Evolutionary conservation across 2,329 filamentous ascomycete species (phyloP).

Genomic region (Taxawa tesnikishii): DNA sequence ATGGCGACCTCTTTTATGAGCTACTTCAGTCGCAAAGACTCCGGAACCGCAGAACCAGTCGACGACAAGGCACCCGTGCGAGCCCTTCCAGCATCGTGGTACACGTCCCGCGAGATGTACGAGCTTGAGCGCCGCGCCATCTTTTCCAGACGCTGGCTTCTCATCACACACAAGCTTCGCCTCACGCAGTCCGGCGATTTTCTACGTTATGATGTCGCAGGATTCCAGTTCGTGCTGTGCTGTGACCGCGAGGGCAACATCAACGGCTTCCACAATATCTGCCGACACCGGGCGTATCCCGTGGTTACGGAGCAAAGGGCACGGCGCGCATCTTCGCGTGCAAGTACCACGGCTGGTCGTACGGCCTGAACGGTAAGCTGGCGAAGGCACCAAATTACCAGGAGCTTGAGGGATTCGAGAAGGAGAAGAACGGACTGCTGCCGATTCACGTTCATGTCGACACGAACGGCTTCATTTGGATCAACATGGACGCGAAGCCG

Average conservation of each 20-base stretch:
- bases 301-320: slow-evolving; percentile 41
- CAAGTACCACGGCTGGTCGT: slow-evolving; percentile 53
- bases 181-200: slow-evolving; percentile 43
- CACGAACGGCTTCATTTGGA: slow-evolving; percentile 43
- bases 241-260: slow-evolving; percentile 39
- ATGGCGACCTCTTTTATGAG: slow-evolving; percentile 6
- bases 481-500: slow-evolving; percentile 39
- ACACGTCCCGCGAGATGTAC: slow-evolving; percentile 40
- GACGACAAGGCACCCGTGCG: slow-evolving; percentile 20
- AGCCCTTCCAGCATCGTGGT: slow-evolving; percentile 41
- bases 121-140: slow-evolving; percentile 45
- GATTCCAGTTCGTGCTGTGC: slow-evolving; percentile 43
- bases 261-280: slow-evolving; percentile 51
- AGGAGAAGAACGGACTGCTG: slow-evolving; percentile 43
- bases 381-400: slow-evolving; percentile 50
- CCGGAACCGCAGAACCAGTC: slow-evolving; percentile 2
- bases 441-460: slow-evolving; percentile 43
- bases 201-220: slow-evolving; percentile 42
- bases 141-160: slow-evolving; percentile 45
- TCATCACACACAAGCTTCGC: slow-evolving; percentile 41
- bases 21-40: slow-evolving; percentile 7
- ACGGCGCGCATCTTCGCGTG: slow-evolving; percentile 42
- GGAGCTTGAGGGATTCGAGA: slow-evolving; percentile 43
- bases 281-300: slow-evolving; percentile 48
- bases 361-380: slow-evolving; percentile 43